phyloP scores from a whole-genome alignment of 768 basidiomycete genomes.

The Hypholoma sublateritium region DNA sequence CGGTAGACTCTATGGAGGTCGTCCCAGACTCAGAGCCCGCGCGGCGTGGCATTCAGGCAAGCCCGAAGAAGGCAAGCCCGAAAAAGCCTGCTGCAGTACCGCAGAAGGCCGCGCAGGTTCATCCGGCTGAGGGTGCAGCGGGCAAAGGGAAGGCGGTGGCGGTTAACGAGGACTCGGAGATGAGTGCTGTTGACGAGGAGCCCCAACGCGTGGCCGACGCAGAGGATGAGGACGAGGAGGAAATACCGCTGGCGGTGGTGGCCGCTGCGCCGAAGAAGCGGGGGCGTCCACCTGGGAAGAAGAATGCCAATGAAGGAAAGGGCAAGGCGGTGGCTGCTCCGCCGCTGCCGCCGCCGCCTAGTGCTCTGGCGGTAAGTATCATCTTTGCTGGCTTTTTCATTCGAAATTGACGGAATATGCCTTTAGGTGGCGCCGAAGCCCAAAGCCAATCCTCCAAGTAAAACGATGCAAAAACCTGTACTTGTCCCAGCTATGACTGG shows the following conservation, averaged over 20 bases:
- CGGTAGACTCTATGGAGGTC: constrained; percentile 40
- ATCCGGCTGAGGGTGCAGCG: not conserved
- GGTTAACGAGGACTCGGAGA: constrained; percentile 10
- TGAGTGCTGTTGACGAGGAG: constrained; percentile 5
- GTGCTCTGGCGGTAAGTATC: not conserved
- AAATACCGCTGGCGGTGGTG: constrained; percentile 42
- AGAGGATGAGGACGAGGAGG: constrained; percentile 30
- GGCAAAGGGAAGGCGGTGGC: not conserved
- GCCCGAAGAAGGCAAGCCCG: not conserved
- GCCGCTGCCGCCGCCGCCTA: not conserved
- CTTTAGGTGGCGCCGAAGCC: not conserved
- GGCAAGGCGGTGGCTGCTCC: constrained; percentile 11
- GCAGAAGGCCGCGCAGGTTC: not conserved
- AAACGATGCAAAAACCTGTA: constrained; percentile 4
- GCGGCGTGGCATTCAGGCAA: not conserved
- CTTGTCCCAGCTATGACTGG: not conserved
- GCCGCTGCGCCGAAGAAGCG: constrained; percentile 1
- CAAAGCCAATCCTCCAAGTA: not conserved
- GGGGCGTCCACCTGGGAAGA: constrained; percentile 8
- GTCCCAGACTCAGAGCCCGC: constrained; percentile 62
- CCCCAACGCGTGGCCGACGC: constrained; percentile 5
- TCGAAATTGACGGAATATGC: not conserved
- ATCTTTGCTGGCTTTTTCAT: not conserved
- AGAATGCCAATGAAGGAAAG: constrained; percentile 19
- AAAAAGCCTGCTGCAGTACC: not conserved